Percentiles rank a stretch among this genome's conserved stretches.
Conservation (phyloP, 495 filamentous ascomycete genomes). For the Penicillium ochrochloron region DNA sequence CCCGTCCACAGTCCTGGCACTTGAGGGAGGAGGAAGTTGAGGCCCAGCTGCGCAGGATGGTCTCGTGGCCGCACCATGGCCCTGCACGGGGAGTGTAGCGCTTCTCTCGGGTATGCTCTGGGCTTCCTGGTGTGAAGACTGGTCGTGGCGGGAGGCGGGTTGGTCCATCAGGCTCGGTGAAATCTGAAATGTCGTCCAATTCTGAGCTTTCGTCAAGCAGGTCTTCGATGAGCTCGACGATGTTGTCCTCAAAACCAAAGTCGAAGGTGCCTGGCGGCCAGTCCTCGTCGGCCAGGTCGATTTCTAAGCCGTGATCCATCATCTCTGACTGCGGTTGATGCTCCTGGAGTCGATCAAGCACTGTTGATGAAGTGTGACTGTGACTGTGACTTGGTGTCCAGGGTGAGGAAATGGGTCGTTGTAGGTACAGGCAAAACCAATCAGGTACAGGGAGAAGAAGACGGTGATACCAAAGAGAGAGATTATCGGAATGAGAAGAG, state of each 20-base stretch:
- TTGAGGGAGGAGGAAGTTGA: not conserved
- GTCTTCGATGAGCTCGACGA: not conserved
- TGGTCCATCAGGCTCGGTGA: not conserved
- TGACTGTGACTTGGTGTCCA: not conserved
- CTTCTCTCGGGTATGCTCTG: slow-evolving; percentile 9
- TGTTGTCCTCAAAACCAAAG: not conserved
- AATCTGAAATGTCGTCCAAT: not conserved
- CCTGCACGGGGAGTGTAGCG: slow-evolving; percentile 11
- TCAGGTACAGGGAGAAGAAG: not conserved
- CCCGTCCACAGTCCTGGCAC: slow-evolving; percentile 14
- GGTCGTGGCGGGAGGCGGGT: not conserved
- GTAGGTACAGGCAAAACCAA: not conserved
- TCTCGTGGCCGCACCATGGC: slow-evolving; percentile 9
- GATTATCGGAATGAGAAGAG: not conserved
- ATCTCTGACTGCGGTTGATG: not conserved
- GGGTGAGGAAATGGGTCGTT: not conserved
- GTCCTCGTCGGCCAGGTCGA: not conserved
- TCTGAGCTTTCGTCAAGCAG: not conserved
- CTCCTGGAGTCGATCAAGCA: not conserved
- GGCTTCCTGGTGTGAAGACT: not conserved
- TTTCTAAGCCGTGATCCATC: not conserved
- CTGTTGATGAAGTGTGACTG: not conserved
- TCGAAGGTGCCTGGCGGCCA: not conserved
- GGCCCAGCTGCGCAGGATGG: slow-evolving; percentile 13
- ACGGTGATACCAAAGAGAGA: not conserved